These are phyloP conservation scores for Dactylellina leptospora DNA, from an alignment of 2,329 filamentous ascomycete genomes.

Conservation along the genomic window DNA sequence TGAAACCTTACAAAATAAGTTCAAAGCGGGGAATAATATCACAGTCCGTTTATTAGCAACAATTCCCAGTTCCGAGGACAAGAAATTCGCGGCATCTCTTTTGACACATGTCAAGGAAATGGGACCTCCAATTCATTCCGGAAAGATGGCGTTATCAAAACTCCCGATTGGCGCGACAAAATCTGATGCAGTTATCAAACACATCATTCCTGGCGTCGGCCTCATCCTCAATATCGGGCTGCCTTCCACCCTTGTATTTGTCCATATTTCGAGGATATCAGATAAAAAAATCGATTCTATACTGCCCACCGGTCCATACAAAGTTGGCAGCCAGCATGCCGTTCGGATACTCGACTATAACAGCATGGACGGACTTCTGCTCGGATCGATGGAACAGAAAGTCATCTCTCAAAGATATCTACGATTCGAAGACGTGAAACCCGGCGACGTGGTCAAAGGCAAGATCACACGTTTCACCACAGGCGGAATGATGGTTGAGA, in stretches of 20 bases:
- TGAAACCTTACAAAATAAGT: constrained; percentile 76
- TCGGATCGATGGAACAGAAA: constrained; percentile 82
- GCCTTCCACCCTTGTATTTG: constrained; percentile 78
- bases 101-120: constrained; percentile 83
- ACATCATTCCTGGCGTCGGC: constrained; percentile 81
- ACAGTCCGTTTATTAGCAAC: constrained; percentile 88
- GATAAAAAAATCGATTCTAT: constrained; percentile 88
- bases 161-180: constrained; percentile 78
- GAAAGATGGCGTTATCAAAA: constrained; percentile 62
- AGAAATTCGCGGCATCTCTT: constrained; percentile 86
- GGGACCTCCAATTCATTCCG: constrained; percentile 60
- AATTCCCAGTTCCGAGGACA: constrained; percentile 78
- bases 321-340: constrained; percentile 78
- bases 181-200: constrained; percentile 78
- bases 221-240: constrained; percentile 79
- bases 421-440: constrained; percentile 84
- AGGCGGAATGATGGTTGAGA: constrained; percentile 78
- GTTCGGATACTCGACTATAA: constrained; percentile 88
- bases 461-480: constrained; percentile 85
- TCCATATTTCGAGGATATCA: constrained; percentile 91
- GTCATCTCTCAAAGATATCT: constrained; percentile 88
- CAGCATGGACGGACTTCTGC: constrained; percentile 82
- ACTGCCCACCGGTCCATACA: constrained; percentile 79
- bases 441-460: constrained; percentile 82
- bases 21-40: constrained; percentile 82